Evolutionary conservation across 306 rosid genomes (phyloP).

Genomic region (Dryas alaskensis): DNA sequence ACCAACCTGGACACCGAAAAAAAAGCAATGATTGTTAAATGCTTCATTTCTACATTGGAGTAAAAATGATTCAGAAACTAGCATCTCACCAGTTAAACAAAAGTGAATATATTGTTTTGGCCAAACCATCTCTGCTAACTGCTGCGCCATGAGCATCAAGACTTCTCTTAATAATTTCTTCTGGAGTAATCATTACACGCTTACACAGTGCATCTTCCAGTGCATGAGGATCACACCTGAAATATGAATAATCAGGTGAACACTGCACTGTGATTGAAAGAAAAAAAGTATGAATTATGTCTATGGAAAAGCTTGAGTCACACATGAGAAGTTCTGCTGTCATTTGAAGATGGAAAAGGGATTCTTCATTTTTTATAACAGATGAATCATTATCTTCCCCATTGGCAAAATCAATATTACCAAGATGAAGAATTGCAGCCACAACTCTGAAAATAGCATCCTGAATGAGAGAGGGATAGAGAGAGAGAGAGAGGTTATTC

Average conservation of each 20-base stretch:
- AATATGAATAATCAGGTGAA: slow-evolving; percentile 29
- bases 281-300: slow-evolving; percentile 21
- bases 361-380: slow-evolving; percentile 63
- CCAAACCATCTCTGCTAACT: slow-evolving; percentile 88
- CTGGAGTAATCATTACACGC: slow-evolving; percentile 88
- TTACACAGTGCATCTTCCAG: slow-evolving; percentile 76
- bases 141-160: slow-evolving; percentile 76
- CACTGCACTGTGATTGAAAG: not conserved
- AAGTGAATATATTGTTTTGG: slow-evolving; percentile 80
- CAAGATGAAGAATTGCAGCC: slow-evolving; percentile 94
- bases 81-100: slow-evolving; percentile 74
- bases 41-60: slow-evolving; percentile 11
- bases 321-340: slow-evolving; percentile 91
- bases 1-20: slow-evolving; percentile 72
- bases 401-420: slow-evolving; percentile 64
- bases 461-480: slow-evolving; percentile 32
- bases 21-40: slow-evolving; percentile 9
- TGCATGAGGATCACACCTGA: slow-evolving; percentile 67
- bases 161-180: slow-evolving; percentile 75
- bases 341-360: slow-evolving; percentile 74
- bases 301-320: slow-evolving; percentile 34
- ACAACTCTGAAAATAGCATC: slow-evolving; percentile 88
- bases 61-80: slow-evolving; percentile 14
- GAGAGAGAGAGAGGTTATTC: slow-evolving; percentile 19
- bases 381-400: slow-evolving; percentile 75